Evolutionary conservation across 2,329 filamentous ascomycete species (phyloP).

Genomic region (Fusarium sp.): DNA sequence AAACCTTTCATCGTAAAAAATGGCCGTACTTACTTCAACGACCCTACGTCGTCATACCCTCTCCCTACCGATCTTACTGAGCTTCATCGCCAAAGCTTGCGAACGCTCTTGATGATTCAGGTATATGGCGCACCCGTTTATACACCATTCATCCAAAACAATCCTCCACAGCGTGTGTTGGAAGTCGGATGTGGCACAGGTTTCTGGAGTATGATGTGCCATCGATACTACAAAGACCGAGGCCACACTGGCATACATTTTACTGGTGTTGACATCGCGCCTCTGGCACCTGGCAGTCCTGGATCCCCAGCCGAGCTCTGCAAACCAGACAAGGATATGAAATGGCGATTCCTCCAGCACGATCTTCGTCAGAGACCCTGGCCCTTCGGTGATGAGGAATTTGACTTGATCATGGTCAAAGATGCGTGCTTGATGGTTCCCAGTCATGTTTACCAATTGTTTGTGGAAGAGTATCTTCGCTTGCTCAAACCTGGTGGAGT

Average conservation of each 20-base stretch:
- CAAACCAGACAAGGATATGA: conserved; percentile 77
- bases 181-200: conserved; percentile 90
- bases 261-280: conserved; percentile 84
- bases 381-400: conserved; percentile 83
- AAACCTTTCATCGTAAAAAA: conserved; percentile 77
- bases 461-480: conserved; percentile 80
- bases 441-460: conserved; percentile 65
- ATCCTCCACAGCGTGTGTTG: conserved; percentile 80
- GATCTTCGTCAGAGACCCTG: conserved; percentile 81
- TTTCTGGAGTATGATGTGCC: conserved; percentile 91
- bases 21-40: conserved; percentile 85
- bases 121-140: conserved; percentile 85
- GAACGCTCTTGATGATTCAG: conserved; percentile 83
- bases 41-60: conserved; percentile 80
- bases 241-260: conserved; percentile 80
- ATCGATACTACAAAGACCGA: conserved; percentile 78
- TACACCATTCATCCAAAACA: conserved; percentile 73
- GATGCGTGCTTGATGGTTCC: conserved; percentile 78
- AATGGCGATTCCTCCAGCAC: conserved; percentile 90
- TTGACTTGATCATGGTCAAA: conserved; percentile 90
- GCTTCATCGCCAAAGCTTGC: conserved; percentile 86
- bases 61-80: conserved; percentile 89
- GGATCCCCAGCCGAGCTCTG: conserved; percentile 52
- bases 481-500: conserved; percentile 82
- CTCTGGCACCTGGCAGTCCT: conserved; percentile 66